Evolutionary conservation across 2,329 filamentous ascomycete species (phyloP).

Genomic region (Ciborinia camelliae): DNA sequence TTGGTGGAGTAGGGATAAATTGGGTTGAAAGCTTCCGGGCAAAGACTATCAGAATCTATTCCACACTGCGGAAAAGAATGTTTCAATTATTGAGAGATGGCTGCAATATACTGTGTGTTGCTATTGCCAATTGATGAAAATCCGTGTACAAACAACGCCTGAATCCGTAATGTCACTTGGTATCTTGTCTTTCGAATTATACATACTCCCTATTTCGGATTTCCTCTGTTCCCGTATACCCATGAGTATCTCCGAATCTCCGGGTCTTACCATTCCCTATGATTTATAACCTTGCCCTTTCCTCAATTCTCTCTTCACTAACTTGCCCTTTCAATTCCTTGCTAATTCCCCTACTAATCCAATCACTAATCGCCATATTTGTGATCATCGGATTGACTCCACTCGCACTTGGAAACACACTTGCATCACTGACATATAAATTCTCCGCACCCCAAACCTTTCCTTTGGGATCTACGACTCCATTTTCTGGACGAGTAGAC

Average conservation of each 20-base stretch:
- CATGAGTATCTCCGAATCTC: background rate
- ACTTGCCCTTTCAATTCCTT: slow-evolving; percentile 41
- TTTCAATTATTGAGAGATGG: background rate
- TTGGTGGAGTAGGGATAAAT: no score
- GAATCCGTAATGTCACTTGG: background rate
- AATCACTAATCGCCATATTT: slow-evolving; percentile 66
- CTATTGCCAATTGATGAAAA: background rate
- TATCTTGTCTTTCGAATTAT: background rate
- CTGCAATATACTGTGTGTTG: background rate
- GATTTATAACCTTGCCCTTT: slow-evolving; percentile 21
- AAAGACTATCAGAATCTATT: background rate
- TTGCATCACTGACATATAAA: slow-evolving; percentile 70
- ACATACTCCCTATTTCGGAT: background rate
- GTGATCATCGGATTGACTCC: slow-evolving; percentile 84
- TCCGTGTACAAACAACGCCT: background rate
- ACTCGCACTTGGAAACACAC: slow-evolving; percentile 71
- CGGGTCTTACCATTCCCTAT: background rate
- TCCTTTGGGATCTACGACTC: slow-evolving; percentile 57
- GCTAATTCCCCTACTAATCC: slow-evolving; percentile 57
- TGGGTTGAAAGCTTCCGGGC: no score
- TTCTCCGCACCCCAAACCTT: slow-evolving; percentile 63
- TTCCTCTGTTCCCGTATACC: background rate
- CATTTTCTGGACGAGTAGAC: slow-evolving; percentile 48
- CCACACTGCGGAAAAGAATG: background rate
- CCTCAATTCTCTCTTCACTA: background rate